Conservation (phyloP, 192 early-diverging fungal genomes). For the Polychytrium aggregatum region DNA sequence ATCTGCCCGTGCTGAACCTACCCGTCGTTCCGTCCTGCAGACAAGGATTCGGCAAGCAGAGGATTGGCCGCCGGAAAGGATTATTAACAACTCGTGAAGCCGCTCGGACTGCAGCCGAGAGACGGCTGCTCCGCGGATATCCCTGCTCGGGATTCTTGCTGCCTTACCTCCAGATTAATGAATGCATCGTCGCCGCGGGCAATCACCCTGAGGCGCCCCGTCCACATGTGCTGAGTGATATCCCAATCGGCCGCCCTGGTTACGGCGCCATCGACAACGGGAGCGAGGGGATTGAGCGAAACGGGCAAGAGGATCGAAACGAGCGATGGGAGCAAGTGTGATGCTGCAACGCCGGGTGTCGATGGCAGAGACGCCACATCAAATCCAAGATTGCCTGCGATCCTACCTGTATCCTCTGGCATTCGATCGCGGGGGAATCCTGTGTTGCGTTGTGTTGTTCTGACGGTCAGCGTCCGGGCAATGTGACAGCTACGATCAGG, state of each 20-base stretch:
- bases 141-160: no score
- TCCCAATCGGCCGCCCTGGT: slow-evolving; percentile 74
- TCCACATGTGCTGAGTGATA: slow-evolving; percentile 64
- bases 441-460: slow-evolving; percentile 10
- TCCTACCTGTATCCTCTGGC: slow-evolving; percentile 52
- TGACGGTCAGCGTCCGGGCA: background rate
- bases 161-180: slow-evolving; percentile 71
- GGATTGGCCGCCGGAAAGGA: no score
- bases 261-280: background rate
- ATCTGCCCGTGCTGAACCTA: background rate
- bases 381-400: background rate
- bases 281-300: background rate
- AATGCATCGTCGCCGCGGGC: slow-evolving; percentile 50
- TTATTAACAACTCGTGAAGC: no score
- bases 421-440: slow-evolving; percentile 59
- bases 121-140: no score
- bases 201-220: slow-evolving; percentile 64
- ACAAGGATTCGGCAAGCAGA: no score
- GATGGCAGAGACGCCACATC: background rate
- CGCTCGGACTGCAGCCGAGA: no score
- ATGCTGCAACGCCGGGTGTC: no score
- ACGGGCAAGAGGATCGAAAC: no score
- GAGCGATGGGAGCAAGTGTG: no score
- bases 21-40: background rate
- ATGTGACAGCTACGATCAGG: background rate